Evolutionary conservation across 805 yeast genomes (phyloP), one percentile per base, ranked within the genome.

Genomic region (Candida loeiensis): DNA sequence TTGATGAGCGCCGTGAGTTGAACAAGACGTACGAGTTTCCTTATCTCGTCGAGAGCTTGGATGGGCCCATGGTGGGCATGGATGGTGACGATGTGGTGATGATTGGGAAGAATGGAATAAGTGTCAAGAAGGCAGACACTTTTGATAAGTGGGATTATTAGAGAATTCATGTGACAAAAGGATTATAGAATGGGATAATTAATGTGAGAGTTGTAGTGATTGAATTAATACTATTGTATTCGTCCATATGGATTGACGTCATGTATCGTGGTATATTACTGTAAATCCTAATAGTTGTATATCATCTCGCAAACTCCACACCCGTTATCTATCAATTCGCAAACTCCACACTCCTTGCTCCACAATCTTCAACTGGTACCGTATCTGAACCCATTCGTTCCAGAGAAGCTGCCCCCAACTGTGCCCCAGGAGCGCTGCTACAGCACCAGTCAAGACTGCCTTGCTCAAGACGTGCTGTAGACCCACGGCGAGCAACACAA

Each of bases 21-120:
- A 71, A 79, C 50, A 83, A 78, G 48, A 78, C 78, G 6, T 91
- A 89, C 51, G 81, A 79, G 34, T 90, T 86, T 58, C 96, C 96
- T 2, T 77, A 77, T 48, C 61, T 87, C 49, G 71, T 81, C 0
- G 76, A 74, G 36, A 75, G 77, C 4, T 63, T 91, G 33, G 96
- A 88, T 48, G 95, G 95, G 0, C 96, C 98, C 0, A 77, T 95
- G 77, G 68, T 90, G 24, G 84, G 82, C 1, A 66, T 81, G 12
- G 88, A 82, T 45, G 79, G 79, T 1, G 50, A 61, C 21, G 65
- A 64, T 25, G 63, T 64, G 6, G 43, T 64, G 16, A 44, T 58
- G 34, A 50, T 63, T 28, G 50, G 58, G 11, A 40, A 48, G 3
- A 64, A 63, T 39, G 69, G 70, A 1, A 37, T 55, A 12, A 53